Base-by-base conservation (phyloP, 352 stramenopile species). In the Halophytophthora batemanensis region DNA sequence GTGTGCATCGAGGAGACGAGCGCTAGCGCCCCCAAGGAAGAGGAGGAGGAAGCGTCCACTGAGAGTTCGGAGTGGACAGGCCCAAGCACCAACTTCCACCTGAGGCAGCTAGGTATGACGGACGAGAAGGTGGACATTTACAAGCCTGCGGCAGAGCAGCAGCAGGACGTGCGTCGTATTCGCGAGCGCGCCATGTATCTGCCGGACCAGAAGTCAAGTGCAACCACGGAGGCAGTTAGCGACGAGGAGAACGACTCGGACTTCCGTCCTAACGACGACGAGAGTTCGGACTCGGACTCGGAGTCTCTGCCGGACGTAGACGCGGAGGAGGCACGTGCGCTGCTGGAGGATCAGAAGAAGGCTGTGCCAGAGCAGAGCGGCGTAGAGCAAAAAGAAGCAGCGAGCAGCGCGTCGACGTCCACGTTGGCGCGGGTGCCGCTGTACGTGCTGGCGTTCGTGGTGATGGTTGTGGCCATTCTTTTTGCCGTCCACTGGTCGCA, bases 111-210 rank as follows among this genome's bases (percentile, higher is more conserved):
- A n/a, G 78, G 82, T 15, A 60, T 90, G 2, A 61, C 45, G 25
- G 62, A 83, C 39, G 66, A 90, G 35, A 86, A 87, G 61, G 73
- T 92, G 51, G 82, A 92, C 54, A 92, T 92, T 35, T 92, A 92
- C 43, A 77, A 77, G 4, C 75, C 82, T 1, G 38, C 85, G 15
- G 62, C 77, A 6, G 73, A 83, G 42, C 78, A 92, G 61, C 60
- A 90, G 59, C 43, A 74, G 22, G 75, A 88, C 50, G 66, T 90
- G 21, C 75, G 77, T 12, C 76, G 73, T 17, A 59, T 82, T 28
- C 74, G 80, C 17, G 74, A 86, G 25, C 75, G 80, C 18, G 55
- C 70, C 19, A 74, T 72, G 50, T 84, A 81, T 53, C 66, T 77
- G 61, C 63, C 73, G 6, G 58, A 54, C 18, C 43, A 37, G 13